A percentile compares a stretch with the other conserved stretches of the same genome.
phyloP scores from a whole-genome alignment of 257 asterid species.

The Rehmannia glutinosa region DNA sequence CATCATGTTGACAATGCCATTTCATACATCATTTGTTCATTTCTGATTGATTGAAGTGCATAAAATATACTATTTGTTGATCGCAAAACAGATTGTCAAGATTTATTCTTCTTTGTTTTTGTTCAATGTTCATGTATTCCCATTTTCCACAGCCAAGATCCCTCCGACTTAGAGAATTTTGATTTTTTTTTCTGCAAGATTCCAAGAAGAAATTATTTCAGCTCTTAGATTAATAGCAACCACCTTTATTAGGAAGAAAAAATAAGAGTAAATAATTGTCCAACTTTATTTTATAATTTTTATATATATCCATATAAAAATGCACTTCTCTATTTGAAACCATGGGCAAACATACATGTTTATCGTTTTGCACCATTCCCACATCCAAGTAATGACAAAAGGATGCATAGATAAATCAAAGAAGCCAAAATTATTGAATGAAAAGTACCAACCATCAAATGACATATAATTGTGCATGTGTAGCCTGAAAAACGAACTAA shows the following conservation, averaged over 20 bases:
- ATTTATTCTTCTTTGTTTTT: background rate
- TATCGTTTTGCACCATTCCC: background rate
- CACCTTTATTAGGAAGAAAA: background rate
- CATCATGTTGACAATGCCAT: background rate
- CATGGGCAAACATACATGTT: conserved; percentile 4
- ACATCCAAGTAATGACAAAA: background rate
- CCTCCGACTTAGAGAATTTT: background rate
- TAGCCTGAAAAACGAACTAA: too few species aligned
- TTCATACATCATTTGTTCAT: background rate
- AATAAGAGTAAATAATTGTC: too few species aligned
- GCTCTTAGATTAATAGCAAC: background rate
- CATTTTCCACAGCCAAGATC: background rate
- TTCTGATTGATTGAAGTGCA: conserved; percentile 6
- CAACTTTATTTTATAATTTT: background rate
- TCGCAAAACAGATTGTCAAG: background rate
- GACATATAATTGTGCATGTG: too few species aligned
- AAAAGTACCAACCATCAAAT: too few species aligned
- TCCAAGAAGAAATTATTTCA: background rate
- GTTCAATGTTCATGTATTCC: background rate
- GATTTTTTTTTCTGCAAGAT: background rate
- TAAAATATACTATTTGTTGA: background rate
- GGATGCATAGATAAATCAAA: too few species aligned
- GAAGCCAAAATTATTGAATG: too few species aligned
- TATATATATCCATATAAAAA: background rate
- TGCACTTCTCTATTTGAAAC: background rate